Base-by-base conservation (phyloP, 768 basidiomycete genomes). In the Termitomyces titanicus region DNA sequence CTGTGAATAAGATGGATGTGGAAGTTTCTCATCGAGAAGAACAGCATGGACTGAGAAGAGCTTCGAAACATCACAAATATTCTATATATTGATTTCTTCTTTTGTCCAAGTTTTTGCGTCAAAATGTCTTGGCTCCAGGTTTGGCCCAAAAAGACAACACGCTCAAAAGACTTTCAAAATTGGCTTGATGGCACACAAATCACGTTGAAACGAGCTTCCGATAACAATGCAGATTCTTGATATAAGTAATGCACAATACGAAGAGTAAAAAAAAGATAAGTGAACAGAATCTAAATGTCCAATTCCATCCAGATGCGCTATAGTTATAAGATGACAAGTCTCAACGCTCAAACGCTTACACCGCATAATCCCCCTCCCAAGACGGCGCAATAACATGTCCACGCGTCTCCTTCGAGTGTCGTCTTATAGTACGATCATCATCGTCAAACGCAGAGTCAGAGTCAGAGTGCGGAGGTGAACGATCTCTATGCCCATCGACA, bases 361-460 rank as follows among this genome's bases (percentile, higher is more conserved):
- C 17, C 56, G 75, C 78, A 51, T 59, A 61, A 27, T 71, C 71
- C 13, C 74, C 74, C 44, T 75, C 72, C 76, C 76, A 78, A 40
- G 72, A 69, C 20, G 67, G 57, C 40, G 61, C 60, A 56, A 43
- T 58, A 58, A 59, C 47, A 35, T 59, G 65, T 59, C 60, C 55
- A 51, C 61, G 50, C 38, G 15, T 52, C 27, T 55, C 54, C 46
- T 55, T 24, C 10, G 34, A 61, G 18, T 63, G 67, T n/a, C n/a
- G n/a, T 22, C 63, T 59, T 53, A 70, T 60, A 27, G 66, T 74
- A 39, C 58, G 57, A 57, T 71, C 66, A 47, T 53, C 51, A 31
- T 66, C 64, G 22, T 63, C 68, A 50, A 63, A 35, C 22, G 12
- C 24, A 15, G 22, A n/a, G 11, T n/a, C 24, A 15, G 22, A n/a